Evolutionary conservation across 345 rosid genomes (phyloP), one percentile per base, ranked within the genome.

Genomic region (Citrus cavaleriei): DNA sequence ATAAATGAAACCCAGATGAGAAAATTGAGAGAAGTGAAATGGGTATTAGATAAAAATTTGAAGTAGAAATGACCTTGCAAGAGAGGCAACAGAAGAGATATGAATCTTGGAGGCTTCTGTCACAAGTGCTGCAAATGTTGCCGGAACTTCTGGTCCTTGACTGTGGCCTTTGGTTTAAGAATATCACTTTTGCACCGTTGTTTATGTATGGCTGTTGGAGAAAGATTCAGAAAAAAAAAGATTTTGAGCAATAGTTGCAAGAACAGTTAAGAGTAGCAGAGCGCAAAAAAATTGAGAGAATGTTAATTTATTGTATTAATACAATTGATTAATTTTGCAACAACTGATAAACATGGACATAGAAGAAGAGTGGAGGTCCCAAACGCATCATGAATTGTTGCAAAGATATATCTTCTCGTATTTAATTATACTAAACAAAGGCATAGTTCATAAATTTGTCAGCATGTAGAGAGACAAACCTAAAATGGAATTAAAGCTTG

Each of bases 131-230:
- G 81, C 98, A 95, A 58, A 82, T 58, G 86, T 91, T 91, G 37
- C 97, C 95, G 57, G 94, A 87, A 40, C 88, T 85, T 85, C 92
- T 88, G 77, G 86, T 92, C 70, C 91, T 87, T 61, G 93, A 70
- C 74, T 84, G 88, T 9, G 97, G 93, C 84, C 98, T 82, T 81
- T 90, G 95, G 81, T 91, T 93, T 82, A 95, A 77, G 82, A 95
- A 95, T 68, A 95, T 81, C 73, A 95, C 98, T 83, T 95, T 95
- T 2, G 97, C 93, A 60, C 87, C 89, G 82, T 95, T 95, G 1
- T 95, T 87, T 40, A 78, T 95, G 86, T 95, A 95, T 27, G 98
- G 84, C 98, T 95, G 83, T 97, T 93, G 83, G 4, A 70, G 12
- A 70, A 38, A 51, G 8, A 70, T 10, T 73, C 18, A 59, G 18